Percentiles rank a stretch among this genome's conserved stretches.
Conservation (phyloP, 1,139 yeast genomes). For the Chernovozyma aurita region DNA sequence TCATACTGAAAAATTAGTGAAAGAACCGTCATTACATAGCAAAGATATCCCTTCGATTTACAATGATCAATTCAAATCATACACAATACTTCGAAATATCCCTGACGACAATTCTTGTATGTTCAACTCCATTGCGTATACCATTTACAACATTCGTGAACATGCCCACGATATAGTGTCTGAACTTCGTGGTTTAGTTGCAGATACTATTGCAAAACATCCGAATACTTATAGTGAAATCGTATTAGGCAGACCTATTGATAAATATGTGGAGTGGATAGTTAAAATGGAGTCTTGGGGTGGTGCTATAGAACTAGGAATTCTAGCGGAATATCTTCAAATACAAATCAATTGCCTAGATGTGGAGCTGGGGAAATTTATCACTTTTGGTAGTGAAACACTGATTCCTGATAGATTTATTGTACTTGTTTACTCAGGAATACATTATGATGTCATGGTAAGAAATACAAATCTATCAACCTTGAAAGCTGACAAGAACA, state of each 20-base stretch:
- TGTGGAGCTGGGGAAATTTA: constrained; percentile 59
- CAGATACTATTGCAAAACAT: constrained; percentile 38
- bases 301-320: constrained; percentile 76
- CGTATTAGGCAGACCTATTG: constrained; percentile 50
- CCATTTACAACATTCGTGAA: constrained; percentile 28
- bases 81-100: constrained; percentile 51
- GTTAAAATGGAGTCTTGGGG: constrained; percentile 68
- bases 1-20: constrained; percentile 2
- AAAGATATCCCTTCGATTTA: constrained; percentile 26
- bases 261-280: constrained; percentile 62
- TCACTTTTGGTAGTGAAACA: constrained; percentile 48
- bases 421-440: constrained; percentile 61
- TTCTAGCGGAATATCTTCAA: constrained; percentile 51
- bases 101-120: constrained; percentile 82
- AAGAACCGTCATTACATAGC: constrained; percentile 1
- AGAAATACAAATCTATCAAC: constrained; percentile 27
- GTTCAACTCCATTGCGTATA: constrained; percentile 64
- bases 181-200: constrained; percentile 43
- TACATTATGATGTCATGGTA: constrained; percentile 69
- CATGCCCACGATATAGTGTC: constrained; percentile 10
- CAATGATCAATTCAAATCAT: constrained; percentile 17
- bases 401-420: constrained; percentile 35
- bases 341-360: constrained; percentile 62
- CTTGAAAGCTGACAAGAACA: constrained; percentile 13
- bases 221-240: constrained; percentile 50